Evolutionary conservation across 768 basidiomycete species (phyloP), one percentile per base, ranked within the genome.

Genomic region (Mycena venus): DNA sequence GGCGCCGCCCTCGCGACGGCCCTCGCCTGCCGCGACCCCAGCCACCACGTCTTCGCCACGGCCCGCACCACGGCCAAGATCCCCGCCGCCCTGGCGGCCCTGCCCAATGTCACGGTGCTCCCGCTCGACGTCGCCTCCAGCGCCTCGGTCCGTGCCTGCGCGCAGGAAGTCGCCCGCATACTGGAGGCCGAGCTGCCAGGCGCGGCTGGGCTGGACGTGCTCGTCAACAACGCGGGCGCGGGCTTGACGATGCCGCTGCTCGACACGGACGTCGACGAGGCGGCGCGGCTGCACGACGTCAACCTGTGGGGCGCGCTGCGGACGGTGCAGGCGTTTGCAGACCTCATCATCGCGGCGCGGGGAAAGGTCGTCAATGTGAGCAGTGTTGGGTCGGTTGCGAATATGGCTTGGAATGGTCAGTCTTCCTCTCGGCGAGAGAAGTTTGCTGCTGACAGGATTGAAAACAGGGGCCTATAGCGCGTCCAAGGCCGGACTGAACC

Each of bases 311-410:
- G 60, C 36, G 27, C 60, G 38, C 36, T 62, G 60, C 60, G 60
- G 38, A 62, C 60, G 36, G 60, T 62, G 60, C 60, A 62, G 27
- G 60, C 60, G 25, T 62, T 62, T 29, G 36, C 60, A 42, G 40
- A 62, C 38, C 60, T 62, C 25, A 23, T 62, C 38, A 42, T 62
- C 60, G 60, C 60, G 38, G 36, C 38, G 25, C 60, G 60, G 25
- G 60, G 60, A 42, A 40, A 42, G 38, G 60, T 62, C 38, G 60
- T 62, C 60, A 62, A 62, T 44, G 40, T 62, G 40, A 62, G 60
- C 60, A 62, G 40, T 29, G 60, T 62, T 27, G 60, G 60, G 23
- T 40, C 60, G 60, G 40, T 62, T 29, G 27, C 21, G 25, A 62
- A 62, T 42, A 62, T 42, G 23, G 38, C 60, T 19, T 62, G 60